Evolutionary conservation across 2,329 filamentous ascomycete species (phyloP).

Genomic region (Calonectria leucothoes): DNA sequence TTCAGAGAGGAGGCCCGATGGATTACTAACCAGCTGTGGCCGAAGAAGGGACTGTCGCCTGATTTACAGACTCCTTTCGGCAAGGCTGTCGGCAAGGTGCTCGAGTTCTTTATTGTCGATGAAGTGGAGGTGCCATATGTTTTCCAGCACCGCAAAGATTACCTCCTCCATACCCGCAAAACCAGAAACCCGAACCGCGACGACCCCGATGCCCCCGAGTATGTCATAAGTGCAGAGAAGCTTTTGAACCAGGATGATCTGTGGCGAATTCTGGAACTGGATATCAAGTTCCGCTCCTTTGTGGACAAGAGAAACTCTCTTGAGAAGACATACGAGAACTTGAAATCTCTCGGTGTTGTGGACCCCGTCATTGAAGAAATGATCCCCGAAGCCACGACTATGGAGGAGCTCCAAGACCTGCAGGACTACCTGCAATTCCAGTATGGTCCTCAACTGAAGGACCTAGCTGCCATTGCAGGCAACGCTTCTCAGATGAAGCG

Average conservation of each 20-base stretch:
- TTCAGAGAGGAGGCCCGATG: conserved; percentile 91
- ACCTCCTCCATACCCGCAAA: conserved; percentile 90
- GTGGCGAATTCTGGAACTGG: conserved; percentile 94
- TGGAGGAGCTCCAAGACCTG: conserved; percentile 96
- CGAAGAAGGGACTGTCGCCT: conserved; percentile 80
- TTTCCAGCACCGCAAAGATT: conserved; percentile 98
- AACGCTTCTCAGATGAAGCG: conserved; percentile 78
- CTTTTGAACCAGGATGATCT: conserved; percentile 92
- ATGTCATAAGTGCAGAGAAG: conserved; percentile 83
- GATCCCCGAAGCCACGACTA: conserved; percentile 81
- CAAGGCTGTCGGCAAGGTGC: conserved; percentile 88
- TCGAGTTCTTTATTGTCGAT: conserved; percentile 95
- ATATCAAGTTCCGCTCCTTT: conserved; percentile 94
- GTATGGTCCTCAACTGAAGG: conserved; percentile 86
- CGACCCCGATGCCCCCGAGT: conserved; percentile 78
- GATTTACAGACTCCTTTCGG: conserved; percentile 87
- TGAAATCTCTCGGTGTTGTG: conserved; percentile 72
- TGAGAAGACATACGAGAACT: conserved; percentile 80
- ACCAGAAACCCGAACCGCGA: conserved; percentile 69
- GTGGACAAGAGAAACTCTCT: conserved; percentile 92
- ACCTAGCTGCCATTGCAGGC: conserved; percentile 74
- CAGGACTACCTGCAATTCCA: conserved; percentile 98
- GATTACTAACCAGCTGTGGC: conserved; percentile 91
- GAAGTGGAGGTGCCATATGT: conserved; percentile 97
- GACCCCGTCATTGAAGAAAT: conserved; percentile 86